A percentile compares a stretch with the other conserved stretches of the same genome.
phyloP scores from a whole-genome alignment of 202 grass and related monocot genomes.

The Brachypodium distachyon region DNA sequence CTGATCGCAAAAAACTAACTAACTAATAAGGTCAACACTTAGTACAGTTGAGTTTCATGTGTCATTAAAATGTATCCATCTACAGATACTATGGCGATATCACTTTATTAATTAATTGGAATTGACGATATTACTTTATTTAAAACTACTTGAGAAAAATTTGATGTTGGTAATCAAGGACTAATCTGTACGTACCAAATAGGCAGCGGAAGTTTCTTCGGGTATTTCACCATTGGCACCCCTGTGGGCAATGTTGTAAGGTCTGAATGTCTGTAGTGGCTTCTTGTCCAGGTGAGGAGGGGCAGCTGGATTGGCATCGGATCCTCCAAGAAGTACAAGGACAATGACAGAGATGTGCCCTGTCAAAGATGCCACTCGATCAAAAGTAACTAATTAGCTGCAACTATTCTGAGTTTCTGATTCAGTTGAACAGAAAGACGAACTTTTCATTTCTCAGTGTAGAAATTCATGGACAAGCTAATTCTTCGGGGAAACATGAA shows the following conservation, averaged over 20 bases:
- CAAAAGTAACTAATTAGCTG: neutral
- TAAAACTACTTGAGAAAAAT: neutral
- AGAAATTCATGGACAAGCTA: no score
- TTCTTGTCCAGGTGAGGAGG: conserved; percentile 34
- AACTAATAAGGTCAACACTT: neutral
- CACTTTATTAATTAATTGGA: no score
- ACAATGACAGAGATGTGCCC: conserved; percentile 28
- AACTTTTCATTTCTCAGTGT: no score
- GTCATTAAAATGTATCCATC: neutral
- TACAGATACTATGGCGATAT: neutral
- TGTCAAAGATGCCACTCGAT: conserved; percentile 9
- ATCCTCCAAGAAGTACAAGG: conserved; percentile 25
- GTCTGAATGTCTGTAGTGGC: conserved; percentile 67
- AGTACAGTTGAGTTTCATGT: neutral
- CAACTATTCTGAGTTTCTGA: neutral
- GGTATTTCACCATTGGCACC: conserved; percentile 90
- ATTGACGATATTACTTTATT: neutral
- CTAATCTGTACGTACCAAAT: conserved; percentile 41
- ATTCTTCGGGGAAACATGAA: neutral
- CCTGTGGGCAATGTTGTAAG: conserved; percentile 85
- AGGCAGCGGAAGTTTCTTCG: conserved; percentile 70
- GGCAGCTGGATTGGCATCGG: conserved; percentile 13
- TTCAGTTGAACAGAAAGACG: neutral
- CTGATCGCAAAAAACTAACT: no score
- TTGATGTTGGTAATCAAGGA: neutral